These are phyloP conservation scores for Backusella westeae DNA, from an alignment of 192 early-diverging fungal genomes.

Conservation along the genomic window DNA sequence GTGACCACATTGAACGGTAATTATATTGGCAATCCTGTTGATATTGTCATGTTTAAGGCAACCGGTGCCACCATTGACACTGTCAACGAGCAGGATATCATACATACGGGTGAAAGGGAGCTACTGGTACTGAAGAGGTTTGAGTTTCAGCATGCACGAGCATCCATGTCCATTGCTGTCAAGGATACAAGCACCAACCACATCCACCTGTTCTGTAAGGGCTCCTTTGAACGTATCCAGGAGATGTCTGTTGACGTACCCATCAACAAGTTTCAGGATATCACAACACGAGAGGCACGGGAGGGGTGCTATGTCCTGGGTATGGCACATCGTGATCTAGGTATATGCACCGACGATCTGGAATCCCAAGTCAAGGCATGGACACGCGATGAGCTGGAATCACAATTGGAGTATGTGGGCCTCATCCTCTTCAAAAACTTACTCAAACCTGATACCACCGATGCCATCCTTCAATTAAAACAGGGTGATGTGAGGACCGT, in stretches of 20 bases:
- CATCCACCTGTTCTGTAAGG: conserved; percentile 60
- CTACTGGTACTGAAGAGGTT: conserved; percentile 52
- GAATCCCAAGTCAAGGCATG: conserved; percentile 22
- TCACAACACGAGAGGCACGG: conserved; percentile 39
- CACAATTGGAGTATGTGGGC: conserved; percentile 40
- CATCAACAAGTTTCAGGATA: conserved; percentile 33
- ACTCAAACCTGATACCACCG: conserved; percentile 54
- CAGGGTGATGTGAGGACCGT: conserved; percentile 53
- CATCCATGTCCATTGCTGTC: conserved; percentile 63
- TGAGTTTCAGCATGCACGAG: conserved; percentile 65
- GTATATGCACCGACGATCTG: not conserved
- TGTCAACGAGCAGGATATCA: conserved; percentile 11
- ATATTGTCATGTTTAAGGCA: conserved; percentile 64
- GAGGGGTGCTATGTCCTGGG: conserved; percentile 63
- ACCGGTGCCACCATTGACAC: conserved; percentile 33
- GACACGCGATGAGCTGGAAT: conserved; percentile 45
- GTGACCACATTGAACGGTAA: conserved; percentile 50
- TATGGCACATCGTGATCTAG: conserved; percentile 40
- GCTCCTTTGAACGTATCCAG: conserved; percentile 60
- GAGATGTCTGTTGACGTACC: conserved; percentile 39
- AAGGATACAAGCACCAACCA: conserved; percentile 40
- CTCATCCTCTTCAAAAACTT: conserved; percentile 60
- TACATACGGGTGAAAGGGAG: conserved; percentile 7
- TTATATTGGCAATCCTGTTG: conserved; percentile 64
- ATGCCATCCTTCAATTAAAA: conserved; percentile 48